A percentile compares a stretch with the other conserved stretches of the same genome.
These are phyloP conservation scores for Craspedostauros australis DNA, from an alignment of 108 stramenopile genomes.

Conservation along the genomic window DNA sequence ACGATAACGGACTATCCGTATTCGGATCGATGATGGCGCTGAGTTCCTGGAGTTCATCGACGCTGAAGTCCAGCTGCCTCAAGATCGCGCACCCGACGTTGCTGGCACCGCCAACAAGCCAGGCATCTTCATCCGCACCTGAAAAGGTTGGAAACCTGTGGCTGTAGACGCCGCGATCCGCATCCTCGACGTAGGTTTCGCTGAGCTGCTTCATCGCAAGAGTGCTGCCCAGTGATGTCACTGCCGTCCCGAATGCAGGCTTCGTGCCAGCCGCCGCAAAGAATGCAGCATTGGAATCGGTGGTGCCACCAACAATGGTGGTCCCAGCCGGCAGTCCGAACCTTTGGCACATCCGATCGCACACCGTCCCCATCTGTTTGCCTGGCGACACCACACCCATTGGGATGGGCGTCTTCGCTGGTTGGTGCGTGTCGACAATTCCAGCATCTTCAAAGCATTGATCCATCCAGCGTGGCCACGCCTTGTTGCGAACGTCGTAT, in stretches of 20 bases:
- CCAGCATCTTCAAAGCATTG: slow-evolving; percentile 45
- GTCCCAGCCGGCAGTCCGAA: slow-evolving; percentile 51
- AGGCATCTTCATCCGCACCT: slow-evolving; percentile 38
- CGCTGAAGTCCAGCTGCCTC: slow-evolving; percentile 62
- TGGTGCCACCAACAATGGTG: slow-evolving; percentile 85
- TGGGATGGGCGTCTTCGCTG: slow-evolving; percentile 28
- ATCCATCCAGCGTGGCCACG: slow-evolving; percentile 70
- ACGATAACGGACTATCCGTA: slow-evolving; percentile 48
- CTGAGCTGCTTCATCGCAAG: slow-evolving; percentile 84
- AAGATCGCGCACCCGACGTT: slow-evolving; percentile 88
- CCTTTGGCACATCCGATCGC: slow-evolving; percentile 31
- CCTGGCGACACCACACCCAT: slow-evolving; percentile 64
- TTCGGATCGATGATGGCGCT: slow-evolving; percentile 69
- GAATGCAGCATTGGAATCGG: slow-evolving; percentile 92
- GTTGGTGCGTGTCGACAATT: slow-evolving; percentile 23
- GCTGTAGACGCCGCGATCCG: slow-evolving; percentile 79
- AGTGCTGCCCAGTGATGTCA: slow-evolving; percentile 83
- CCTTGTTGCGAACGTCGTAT: slow-evolving; percentile 72
- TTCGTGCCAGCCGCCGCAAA: slow-evolving; percentile 60
- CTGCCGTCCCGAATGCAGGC: slow-evolving; percentile 72
- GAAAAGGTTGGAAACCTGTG: slow-evolving; percentile 73
- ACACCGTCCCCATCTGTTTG: slow-evolving; percentile 64
- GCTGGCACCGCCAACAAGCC: slow-evolving; percentile 91
- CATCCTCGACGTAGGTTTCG: slow-evolving; percentile 75
- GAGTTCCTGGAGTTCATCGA: slow-evolving; percentile 63